Evolutionary conservation across 768 basidiomycete genomes (phyloP).

Genomic region (Austroboletus eburneus): DNA sequence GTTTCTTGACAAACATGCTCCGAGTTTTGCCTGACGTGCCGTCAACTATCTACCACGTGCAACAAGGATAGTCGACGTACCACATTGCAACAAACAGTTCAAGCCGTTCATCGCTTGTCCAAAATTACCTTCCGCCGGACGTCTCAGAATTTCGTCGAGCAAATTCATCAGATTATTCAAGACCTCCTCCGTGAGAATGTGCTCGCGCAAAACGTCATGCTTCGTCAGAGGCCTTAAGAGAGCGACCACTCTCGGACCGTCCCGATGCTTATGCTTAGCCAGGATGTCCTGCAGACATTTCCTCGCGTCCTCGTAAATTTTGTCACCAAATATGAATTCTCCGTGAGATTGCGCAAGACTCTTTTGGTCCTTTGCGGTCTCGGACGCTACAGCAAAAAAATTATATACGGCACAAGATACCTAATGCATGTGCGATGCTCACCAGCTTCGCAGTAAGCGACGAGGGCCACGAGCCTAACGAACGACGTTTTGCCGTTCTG

Average conservation of each 20-base stretch:
- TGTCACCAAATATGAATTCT: not conserved
- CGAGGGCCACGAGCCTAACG: constrained; percentile 19
- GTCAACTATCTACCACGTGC: not conserved
- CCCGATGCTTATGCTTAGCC: constrained; percentile 10
- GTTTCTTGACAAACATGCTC: constrained; percentile 4
- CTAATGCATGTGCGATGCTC: not conserved
- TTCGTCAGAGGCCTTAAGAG: constrained; percentile 21
- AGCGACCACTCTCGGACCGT: constrained; percentile 18
- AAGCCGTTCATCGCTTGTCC: constrained; percentile 23
- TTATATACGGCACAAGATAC: no score
- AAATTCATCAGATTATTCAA: constrained; percentile 10
- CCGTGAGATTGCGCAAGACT: not conserved
- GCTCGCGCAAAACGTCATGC: constrained; percentile 10
- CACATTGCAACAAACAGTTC: not conserved
- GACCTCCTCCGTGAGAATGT: constrained; percentile 13
- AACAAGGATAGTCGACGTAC: constrained; percentile 1
- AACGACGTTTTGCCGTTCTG: constrained; percentile 6
- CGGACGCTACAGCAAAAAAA: constrained; percentile 5
- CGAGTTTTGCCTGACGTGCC: constrained; percentile 9
- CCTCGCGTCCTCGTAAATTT: constrained; percentile 14
- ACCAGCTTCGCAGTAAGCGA: constrained; percentile 23
- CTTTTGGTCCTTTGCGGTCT: not conserved
- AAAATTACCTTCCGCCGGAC: constrained; percentile 5
- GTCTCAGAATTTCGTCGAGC: constrained; percentile 10
- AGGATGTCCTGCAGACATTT: constrained; percentile 11